phyloP scores from a whole-genome alignment of 108 stramenopile species.

The Nitzschia inconspicua region DNA sequence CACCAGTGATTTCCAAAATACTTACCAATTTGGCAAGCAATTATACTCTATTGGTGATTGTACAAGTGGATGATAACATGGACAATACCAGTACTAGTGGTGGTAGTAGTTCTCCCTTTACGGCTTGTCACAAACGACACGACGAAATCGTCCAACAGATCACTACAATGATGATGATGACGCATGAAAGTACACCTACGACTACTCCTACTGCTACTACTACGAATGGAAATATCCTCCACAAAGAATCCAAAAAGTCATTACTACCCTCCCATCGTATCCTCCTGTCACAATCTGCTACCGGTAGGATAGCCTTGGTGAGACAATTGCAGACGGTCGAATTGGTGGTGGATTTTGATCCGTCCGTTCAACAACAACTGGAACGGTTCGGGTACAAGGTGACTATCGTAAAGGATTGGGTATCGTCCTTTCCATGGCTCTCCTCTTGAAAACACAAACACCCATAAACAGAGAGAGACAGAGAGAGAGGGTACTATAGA shows the following conservation, averaged over 20 bases:
- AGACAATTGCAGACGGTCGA: constrained; percentile 30
- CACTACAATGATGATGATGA: neutral
- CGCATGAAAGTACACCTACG: neutral
- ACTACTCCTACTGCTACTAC: neutral
- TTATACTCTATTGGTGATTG: constrained; percentile 31
- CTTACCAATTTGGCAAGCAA: constrained; percentile 21
- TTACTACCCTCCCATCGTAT: constrained; percentile 36
- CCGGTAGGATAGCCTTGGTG: constrained; percentile 36
- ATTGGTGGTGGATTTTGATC: constrained; percentile 32
- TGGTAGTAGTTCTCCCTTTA: neutral
- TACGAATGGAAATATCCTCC: no score
- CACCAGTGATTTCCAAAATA: neutral
- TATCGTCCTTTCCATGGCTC: neutral
- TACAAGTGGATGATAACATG: constrained; percentile 1
- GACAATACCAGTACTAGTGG: neutral
- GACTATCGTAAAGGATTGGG: constrained; percentile 16
- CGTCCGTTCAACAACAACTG: constrained; percentile 19
- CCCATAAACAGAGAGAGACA: no score
- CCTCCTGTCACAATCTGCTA: constrained; percentile 15
- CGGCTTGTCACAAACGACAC: neutral
- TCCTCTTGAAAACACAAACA: no score
- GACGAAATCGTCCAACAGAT: neutral
- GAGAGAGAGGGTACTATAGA: no score
- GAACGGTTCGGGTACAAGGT: constrained; percentile 37
- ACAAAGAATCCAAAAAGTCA: constrained; percentile 1